Percentiles rank a stretch among this genome's conserved stretches.
phyloP scores from a whole-genome alignment of 805 yeast genomes.

The Geotrichum ghanense region DNA sequence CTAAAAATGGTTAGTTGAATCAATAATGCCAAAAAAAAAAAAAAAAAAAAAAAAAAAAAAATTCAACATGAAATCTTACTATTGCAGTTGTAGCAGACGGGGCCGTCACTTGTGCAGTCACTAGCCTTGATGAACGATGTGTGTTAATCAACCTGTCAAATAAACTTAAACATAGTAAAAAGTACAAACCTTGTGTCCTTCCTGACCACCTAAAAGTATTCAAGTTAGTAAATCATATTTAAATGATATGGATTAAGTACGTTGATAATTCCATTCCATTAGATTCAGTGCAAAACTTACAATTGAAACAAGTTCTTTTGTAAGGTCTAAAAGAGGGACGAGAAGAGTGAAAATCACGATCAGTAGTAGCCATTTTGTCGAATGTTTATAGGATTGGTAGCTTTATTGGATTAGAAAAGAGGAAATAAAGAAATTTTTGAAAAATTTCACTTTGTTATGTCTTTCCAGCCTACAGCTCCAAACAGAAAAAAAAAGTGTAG shows the following conservation, averaged over 20 bases:
- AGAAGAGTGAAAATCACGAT: background rate
- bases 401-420: background rate
- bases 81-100: background rate
- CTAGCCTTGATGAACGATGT: background rate
- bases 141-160: background rate
- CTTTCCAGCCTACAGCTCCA: no score
- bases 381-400: background rate
- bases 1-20: conserved; percentile 61
- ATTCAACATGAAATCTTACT: background rate
- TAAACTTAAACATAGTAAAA: background rate
- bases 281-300: no score
- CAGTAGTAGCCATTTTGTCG: background rate
- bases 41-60: no score
- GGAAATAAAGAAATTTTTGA: background rate
- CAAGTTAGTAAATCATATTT: background rate
- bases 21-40: conserved; percentile 3
- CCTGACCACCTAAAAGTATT: background rate
- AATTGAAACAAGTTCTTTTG: background rate
- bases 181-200: conserved; percentile 1
- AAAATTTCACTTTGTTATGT: conserved; percentile 1
- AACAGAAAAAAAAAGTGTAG: background rate
- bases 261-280: no score
- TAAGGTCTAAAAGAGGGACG: background rate
- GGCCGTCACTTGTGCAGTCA: background rate
- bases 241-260: background rate